Percentiles rank a stretch among this genome's conserved stretches.
phyloP scores from a whole-genome alignment of 805 yeast species.

The Candida saitoana region DNA sequence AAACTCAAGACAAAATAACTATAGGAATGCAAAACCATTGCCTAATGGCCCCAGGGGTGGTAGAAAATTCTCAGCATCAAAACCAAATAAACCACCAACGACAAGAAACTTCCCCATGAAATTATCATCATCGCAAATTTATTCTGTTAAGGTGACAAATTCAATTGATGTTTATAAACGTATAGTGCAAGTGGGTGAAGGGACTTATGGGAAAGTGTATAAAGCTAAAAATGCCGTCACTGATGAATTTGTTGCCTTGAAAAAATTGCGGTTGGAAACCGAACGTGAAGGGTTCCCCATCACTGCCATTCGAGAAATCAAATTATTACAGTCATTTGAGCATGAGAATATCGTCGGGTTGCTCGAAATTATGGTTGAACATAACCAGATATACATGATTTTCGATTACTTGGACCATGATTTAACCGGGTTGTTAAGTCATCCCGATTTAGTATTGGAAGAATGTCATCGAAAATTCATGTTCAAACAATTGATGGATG shows the following conservation, averaged over 20 bases:
- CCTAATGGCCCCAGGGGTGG: conserved; percentile 14
- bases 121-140: conserved; percentile 28
- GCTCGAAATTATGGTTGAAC: conserved; percentile 85
- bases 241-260: conserved; percentile 75
- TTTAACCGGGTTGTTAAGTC: conserved; percentile 79
- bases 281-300: conserved; percentile 96
- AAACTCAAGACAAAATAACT: neutral
- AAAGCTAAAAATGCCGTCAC: conserved; percentile 75
- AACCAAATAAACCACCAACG: conserved; percentile 3
- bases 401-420: conserved; percentile 94
- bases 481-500: conserved; percentile 62
- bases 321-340: conserved; percentile 73
- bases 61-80: neutral
- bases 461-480: conserved; percentile 65
- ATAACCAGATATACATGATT: conserved; percentile 74
- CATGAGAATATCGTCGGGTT: conserved; percentile 81
- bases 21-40: conserved; percentile 4
- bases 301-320: conserved; percentile 89
- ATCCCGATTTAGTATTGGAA: conserved; percentile 59
- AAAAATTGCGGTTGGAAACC: conserved; percentile 73
- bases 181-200: conserved; percentile 94
- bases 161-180: conserved; percentile 53
- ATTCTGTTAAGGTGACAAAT: conserved; percentile 25
- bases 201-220: conserved; percentile 95
- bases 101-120: conserved; percentile 9